These are phyloP conservation scores for Fusarium verticillioides DNA, from an alignment of 2,329 filamentous ascomycete genomes.

Conservation along the genomic window DNA sequence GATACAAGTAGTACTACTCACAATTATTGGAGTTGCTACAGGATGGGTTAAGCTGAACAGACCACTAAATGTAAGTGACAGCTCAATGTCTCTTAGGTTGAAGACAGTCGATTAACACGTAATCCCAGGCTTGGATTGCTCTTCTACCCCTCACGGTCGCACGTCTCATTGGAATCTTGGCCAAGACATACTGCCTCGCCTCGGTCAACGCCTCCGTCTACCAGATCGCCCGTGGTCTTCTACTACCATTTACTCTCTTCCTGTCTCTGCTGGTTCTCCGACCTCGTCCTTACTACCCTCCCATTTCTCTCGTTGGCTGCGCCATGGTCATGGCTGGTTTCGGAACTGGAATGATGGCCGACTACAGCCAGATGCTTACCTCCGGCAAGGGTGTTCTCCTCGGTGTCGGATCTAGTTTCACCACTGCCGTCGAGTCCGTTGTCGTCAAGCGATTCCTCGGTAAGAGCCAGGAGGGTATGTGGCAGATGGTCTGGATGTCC, in stretches of 20 bases:
- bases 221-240: conserved; percentile 43
- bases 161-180: conserved; percentile 42
- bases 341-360: conserved; percentile 43
- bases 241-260: conserved; percentile 43
- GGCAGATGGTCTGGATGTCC: conserved; percentile 47
- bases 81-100: neutral
- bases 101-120: neutral
- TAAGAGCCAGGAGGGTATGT: conserved; percentile 44
- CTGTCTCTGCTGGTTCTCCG: conserved; percentile 42
- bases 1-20: conserved; percentile 40
- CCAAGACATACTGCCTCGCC: conserved; percentile 45
- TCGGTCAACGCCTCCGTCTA: conserved; percentile 45
- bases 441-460: conserved; percentile 43
- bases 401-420: conserved; percentile 43
- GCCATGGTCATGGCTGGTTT: conserved; percentile 45
- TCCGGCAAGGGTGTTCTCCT: conserved; percentile 43
- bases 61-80: conserved; percentile 33
- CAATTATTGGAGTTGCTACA: conserved; percentile 37
- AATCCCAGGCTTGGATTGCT: conserved; percentile 36
- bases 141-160: conserved; percentile 42
- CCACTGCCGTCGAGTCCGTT: conserved; percentile 43
- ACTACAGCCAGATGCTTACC: conserved; percentile 44
- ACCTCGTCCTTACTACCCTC: conserved; percentile 44
- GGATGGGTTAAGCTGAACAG: conserved; percentile 42
- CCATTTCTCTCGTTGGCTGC: conserved; percentile 41